Evolutionary conservation across 768 basidiomycete species (phyloP).

Genomic region (Phaffia tasmanica): DNA sequence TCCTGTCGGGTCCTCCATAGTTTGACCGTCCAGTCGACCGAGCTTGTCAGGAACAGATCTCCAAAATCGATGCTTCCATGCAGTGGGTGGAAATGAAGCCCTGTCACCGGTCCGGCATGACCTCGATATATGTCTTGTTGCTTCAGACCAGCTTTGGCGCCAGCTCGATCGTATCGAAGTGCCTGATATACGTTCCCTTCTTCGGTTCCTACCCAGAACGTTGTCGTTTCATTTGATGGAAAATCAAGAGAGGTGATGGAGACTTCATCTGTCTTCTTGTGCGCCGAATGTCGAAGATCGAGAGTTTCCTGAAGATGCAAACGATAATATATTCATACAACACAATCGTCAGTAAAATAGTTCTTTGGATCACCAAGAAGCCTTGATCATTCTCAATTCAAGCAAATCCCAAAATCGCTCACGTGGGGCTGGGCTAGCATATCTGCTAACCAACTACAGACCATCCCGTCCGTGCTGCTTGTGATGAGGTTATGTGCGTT

Average conservation of each 20-base stretch:
- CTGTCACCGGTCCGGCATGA: slow-evolving; percentile 87
- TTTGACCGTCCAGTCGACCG: slow-evolving; percentile 97
- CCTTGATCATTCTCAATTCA: slow-evolving; percentile 11
- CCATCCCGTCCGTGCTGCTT: slow-evolving; percentile 89
- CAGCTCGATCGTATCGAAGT: slow-evolving; percentile 91
- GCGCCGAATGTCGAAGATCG: slow-evolving; percentile 73
- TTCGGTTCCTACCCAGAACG: slow-evolving; percentile 96
- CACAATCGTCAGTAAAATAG: neutral
- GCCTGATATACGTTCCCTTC: slow-evolving; percentile 96
- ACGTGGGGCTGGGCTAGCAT: slow-evolving; percentile 98
- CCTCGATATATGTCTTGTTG: slow-evolving; percentile 86
- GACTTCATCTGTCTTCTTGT: slow-evolving; percentile 94
- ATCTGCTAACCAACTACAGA: slow-evolving; percentile 96
- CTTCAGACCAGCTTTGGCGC: slow-evolving; percentile 89
- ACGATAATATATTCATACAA: slow-evolving; percentile 4
- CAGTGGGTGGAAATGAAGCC: slow-evolving; percentile 86
- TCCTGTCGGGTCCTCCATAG: slow-evolving; percentile 63
- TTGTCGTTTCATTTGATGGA: slow-evolving; percentile 89
- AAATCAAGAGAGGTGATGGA: slow-evolving; percentile 89
- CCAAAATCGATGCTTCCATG: slow-evolving; percentile 87
- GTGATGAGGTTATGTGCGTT: slow-evolving; percentile 97
- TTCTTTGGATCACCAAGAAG: neutral
- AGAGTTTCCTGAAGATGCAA: slow-evolving; percentile 64
- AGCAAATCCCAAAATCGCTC: slow-evolving; percentile 2
- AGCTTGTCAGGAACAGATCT: slow-evolving; percentile 83